Evolutionary conservation across 768 basidiomycete genomes (phyloP).

Genomic region (Boletus eberwhitei): DNA sequence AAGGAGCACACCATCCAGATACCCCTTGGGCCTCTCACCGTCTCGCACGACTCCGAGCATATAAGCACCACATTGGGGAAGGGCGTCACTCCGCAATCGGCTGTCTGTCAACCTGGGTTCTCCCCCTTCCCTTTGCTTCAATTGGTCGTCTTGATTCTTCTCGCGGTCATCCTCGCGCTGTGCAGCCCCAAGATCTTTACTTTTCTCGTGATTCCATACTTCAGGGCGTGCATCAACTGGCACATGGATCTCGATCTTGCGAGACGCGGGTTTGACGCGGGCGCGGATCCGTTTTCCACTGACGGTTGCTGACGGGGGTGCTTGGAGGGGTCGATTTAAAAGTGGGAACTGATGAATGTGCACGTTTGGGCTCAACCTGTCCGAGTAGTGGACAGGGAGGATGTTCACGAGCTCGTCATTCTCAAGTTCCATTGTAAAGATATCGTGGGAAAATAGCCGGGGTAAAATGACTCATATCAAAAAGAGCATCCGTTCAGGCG

Average conservation of each 20-base stretch:
- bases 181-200: constrained; percentile 62
- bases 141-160: constrained; percentile 62
- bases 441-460: constrained; percentile 16
- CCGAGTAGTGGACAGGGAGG: constrained; percentile 72
- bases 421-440: constrained; percentile 18
- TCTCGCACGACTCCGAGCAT: constrained; percentile 76
- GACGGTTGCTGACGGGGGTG: constrained; percentile 66
- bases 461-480: too few relatives aligned
- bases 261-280: constrained; percentile 61
- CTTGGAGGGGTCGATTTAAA: constrained; percentile 66
- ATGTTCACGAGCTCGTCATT: constrained; percentile 63
- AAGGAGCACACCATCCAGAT: background rate
- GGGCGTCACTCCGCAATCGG: constrained; percentile 69
- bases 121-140: constrained; percentile 45
- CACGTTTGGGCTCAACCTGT: constrained; percentile 56
- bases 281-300: constrained; percentile 78
- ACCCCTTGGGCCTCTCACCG: constrained; percentile 42
- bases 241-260: constrained; percentile 71
- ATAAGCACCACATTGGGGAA: constrained; percentile 60
- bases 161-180: constrained; percentile 73
- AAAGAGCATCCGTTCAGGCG: too few relatives aligned
- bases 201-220: constrained; percentile 75
- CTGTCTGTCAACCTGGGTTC: constrained; percentile 67
- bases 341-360: constrained; percentile 84
- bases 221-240: constrained; percentile 78